These are phyloP conservation scores for Thalia dealbata DNA, from an alignment of 176 grass and related monocot genomes.

Conservation along the genomic window DNA sequence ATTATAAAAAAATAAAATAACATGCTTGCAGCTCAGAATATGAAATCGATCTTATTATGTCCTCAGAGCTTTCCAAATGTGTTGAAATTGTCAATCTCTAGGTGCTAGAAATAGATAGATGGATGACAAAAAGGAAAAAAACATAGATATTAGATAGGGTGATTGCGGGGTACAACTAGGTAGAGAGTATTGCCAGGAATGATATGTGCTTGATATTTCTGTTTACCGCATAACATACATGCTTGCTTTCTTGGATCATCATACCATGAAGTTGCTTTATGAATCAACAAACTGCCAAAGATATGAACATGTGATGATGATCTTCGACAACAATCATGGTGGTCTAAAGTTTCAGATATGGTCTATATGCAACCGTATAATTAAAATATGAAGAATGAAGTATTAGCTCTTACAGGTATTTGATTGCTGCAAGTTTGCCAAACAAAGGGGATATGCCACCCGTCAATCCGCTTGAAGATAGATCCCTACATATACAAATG, in stretches of 20 bases:
- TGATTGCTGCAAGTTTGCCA: slow-evolving; percentile 20
- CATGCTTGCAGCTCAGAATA: background rate
- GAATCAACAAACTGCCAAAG: no score
- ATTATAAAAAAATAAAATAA: background rate
- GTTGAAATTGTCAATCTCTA: background rate
- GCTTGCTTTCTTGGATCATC: no score
- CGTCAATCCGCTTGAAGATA: slow-evolving; percentile 35
- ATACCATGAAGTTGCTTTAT: no score
- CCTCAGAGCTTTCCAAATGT: background rate
- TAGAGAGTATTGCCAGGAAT: no score
- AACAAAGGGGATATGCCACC: slow-evolving; percentile 38
- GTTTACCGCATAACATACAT: no score
- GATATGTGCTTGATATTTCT: no score
- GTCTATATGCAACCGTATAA: background rate
- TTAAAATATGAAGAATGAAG: background rate
- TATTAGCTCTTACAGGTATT: slow-evolving; percentile 29
- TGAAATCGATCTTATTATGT: background rate
- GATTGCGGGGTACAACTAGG: no score
- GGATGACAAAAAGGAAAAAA: no score
- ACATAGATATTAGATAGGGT: no score
- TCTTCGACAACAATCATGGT: background rate
- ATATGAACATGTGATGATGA: background rate
- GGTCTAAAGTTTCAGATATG: background rate
- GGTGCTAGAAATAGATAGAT: no score
- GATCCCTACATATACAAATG: slow-evolving; percentile 19